These are phyloP conservation scores for Coleophoma cylindrospora DNA, from an alignment of 2,329 filamentous ascomycete genomes.

Conservation along the genomic window DNA sequence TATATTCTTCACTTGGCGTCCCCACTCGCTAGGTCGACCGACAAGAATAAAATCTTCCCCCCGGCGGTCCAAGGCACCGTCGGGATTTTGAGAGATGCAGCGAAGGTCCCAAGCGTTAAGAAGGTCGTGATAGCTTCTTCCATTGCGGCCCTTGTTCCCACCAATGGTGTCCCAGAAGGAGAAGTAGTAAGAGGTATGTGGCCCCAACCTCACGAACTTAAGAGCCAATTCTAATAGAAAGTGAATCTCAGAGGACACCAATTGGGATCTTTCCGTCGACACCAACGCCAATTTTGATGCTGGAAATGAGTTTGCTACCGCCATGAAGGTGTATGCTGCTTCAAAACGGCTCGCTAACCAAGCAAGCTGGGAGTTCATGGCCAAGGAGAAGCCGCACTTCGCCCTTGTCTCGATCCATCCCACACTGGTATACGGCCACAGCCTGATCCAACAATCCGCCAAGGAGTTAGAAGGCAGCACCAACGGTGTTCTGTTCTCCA, in stretches of 20 bases:
- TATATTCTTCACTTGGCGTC: conserved; percentile 13
- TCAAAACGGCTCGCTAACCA: conserved; percentile 9
- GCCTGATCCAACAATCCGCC: neutral
- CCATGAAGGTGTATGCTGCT: conserved; percentile 3
- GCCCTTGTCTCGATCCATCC: conserved; percentile 6
- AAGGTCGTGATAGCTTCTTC: conserved; percentile 11
- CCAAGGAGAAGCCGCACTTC: conserved; percentile 3
- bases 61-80: conserved; percentile 11
- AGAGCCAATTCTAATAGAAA: neutral
- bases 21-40: conserved; percentile 5
- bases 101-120: conserved; percentile 8
- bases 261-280: conserved; percentile 2
- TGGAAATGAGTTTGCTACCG: neutral
- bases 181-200: conserved; percentile 3
- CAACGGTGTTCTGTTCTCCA: conserved; percentile 1
- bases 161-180: conserved; percentile 1
- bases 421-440: conserved; percentile 5
- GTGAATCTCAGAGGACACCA: conserved; percentile 1
- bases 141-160: conserved; percentile 6
- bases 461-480: conserved; percentile 1
- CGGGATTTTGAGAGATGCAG: conserved; percentile 7
- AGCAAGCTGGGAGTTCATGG: conserved; percentile 7
- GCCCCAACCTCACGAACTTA: neutral
- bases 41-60: conserved; percentile 5
- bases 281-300: neutral